A percentile compares a stretch with the other conserved stretches of the same genome.
Conservation (phyloP, 345 rosid genomes). For the Cochlearia excelsa region DNA sequence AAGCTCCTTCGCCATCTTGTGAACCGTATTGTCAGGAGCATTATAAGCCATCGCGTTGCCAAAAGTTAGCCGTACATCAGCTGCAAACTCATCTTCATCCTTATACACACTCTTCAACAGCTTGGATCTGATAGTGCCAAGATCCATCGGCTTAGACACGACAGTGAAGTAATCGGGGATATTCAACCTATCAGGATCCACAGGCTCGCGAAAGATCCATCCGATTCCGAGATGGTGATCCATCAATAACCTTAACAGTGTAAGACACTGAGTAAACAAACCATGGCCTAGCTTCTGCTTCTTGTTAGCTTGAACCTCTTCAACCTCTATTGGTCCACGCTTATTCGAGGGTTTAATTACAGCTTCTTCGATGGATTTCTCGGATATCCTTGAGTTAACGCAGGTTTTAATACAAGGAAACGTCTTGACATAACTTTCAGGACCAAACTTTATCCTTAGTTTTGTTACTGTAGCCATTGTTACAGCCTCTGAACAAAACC, state of each 20-base stretch:
- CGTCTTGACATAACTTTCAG: constrained; percentile 30
- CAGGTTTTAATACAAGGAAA: constrained; percentile 27
- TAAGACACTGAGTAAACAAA: constrained; percentile 48
- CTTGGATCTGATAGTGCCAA: constrained; percentile 67
- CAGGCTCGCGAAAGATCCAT: constrained; percentile 63
- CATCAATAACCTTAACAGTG: constrained; percentile 45
- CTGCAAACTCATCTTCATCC: constrained; percentile 63
- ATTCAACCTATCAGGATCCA: constrained; percentile 61
- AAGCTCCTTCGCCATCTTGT: constrained; percentile 48
- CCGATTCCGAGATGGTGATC: constrained; percentile 49
- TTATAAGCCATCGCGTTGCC: constrained; percentile 76
- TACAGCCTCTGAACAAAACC: no score
- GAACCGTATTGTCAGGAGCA: constrained; percentile 58
- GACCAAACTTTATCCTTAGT: constrained; percentile 58
- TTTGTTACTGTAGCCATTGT: constrained; percentile 38
- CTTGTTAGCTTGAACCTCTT: constrained; percentile 45
- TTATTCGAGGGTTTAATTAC: constrained; percentile 33
- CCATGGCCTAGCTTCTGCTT: constrained; percentile 55
- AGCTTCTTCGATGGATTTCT: constrained; percentile 23
- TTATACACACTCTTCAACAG: constrained; percentile 48
- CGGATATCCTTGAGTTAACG: constrained; percentile 21
- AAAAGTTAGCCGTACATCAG: constrained; percentile 77
- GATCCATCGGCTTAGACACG: constrained; percentile 75
- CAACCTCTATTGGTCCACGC: constrained; percentile 38
- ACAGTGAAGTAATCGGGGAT: constrained; percentile 85